A percentile compares a stretch with the other conserved stretches of the same genome.
Evolutionary conservation across 495 filamentous ascomycete genomes (phyloP).

Genomic region (Podospora australis): DNA sequence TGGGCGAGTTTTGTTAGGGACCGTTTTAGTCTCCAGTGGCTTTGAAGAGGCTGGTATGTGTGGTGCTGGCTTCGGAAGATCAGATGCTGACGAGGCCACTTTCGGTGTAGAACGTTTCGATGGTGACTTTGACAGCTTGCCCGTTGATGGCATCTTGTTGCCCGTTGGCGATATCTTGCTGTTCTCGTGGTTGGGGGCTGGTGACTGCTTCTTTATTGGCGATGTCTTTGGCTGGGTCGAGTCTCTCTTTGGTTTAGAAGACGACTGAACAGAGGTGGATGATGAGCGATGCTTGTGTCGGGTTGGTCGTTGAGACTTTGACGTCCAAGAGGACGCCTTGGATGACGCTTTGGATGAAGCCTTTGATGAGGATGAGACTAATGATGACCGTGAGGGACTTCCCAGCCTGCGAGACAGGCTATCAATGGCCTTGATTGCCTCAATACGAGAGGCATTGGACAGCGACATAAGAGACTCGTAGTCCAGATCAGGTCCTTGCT

Average conservation of each 20-base stretch:
- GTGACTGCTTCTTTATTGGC: slow-evolving; percentile 2
- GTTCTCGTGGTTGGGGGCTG: neutral
- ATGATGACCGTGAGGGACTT: slow-evolving; percentile 16
- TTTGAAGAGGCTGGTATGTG: neutral
- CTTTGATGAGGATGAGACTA: slow-evolving; percentile 12
- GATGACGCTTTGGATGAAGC: slow-evolving; percentile 4
- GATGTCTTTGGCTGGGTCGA: neutral
- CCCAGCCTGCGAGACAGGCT: slow-evolving; percentile 26
- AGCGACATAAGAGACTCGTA: slow-evolving; percentile 31
- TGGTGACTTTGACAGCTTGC: neutral
- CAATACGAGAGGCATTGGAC: slow-evolving; percentile 27
- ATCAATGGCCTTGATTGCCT: slow-evolving; percentile 30
- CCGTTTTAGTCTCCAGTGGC: neutral
- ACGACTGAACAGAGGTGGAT: neutral
- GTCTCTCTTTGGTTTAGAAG: neutral
- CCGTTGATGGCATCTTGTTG: neutral
- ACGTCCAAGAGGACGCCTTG: slow-evolving; percentile 5
- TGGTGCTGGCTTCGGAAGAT: no score
- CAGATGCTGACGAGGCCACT: neutral
- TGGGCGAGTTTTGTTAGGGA: neutral
- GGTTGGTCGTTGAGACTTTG: neutral
- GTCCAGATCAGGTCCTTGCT: slow-evolving; percentile 21
- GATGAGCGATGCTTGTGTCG: slow-evolving; percentile 8
- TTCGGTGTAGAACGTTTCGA: neutral
- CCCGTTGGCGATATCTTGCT: neutral